A percentile compares a stretch with the other conserved stretches of the same genome.
phyloP scores from a whole-genome alignment of 108 stramenopile species.

The Nitzschia sp. region DNA sequence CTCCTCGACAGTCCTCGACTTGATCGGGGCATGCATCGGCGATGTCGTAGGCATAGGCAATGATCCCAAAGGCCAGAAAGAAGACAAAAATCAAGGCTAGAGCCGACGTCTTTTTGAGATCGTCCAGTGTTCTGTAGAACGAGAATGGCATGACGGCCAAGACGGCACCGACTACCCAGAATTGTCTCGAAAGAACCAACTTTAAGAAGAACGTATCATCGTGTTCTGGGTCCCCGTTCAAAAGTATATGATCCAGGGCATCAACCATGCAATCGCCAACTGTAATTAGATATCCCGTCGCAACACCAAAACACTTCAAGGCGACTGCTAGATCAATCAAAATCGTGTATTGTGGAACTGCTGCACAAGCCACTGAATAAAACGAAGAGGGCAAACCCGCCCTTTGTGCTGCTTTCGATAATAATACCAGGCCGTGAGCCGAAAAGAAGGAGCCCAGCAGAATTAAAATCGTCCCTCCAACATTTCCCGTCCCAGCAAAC shows the following conservation, averaged over 20 bases:
- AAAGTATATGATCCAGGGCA: constrained; percentile 42
- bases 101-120: constrained; percentile 45
- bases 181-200: constrained; percentile 35
- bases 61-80: constrained; percentile 39
- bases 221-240: constrained; percentile 14
- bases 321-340: constrained; percentile 77
- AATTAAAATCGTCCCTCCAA: constrained; percentile 55
- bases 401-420: constrained; percentile 42
- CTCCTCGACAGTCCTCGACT: constrained; percentile 31
- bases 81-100: constrained; percentile 49
- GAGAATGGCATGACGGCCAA: constrained; percentile 42
- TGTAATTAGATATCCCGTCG: constrained; percentile 76
- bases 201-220: constrained; percentile 25
- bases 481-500: constrained; percentile 60
- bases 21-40: constrained; percentile 40
- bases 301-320: constrained; percentile 82
- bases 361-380: constrained; percentile 60
- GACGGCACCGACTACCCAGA: constrained; percentile 57
- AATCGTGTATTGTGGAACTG: constrained; percentile 57
- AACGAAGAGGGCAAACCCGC: constrained; percentile 44
- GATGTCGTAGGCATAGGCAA: constrained; percentile 43
- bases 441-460: constrained; percentile 53
- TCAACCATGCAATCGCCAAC: constrained; percentile 77
- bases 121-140: constrained; percentile 41
- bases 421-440: constrained; percentile 50